phyloP scores from a whole-genome alignment of 2,329 filamentous ascomycete species.

The Apiospora koreana region DNA sequence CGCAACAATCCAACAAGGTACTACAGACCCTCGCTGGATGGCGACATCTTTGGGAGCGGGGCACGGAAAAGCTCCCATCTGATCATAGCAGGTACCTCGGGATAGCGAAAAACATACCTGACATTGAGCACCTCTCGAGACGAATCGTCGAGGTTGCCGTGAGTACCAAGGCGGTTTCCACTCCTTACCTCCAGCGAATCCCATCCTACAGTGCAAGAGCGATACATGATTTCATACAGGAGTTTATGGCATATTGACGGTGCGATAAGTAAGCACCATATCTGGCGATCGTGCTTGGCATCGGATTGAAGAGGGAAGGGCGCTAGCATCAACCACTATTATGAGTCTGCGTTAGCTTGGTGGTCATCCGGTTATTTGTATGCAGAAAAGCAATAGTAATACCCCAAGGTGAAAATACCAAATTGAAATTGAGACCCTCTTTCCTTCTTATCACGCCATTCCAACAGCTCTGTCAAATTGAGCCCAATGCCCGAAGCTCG shows the following conservation, averaged over 20 bases:
- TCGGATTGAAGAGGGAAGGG: too few species aligned
- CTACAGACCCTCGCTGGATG: neutral
- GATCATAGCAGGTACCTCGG: conserved; percentile 10
- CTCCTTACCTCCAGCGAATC: neutral
- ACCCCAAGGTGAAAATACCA: too few species aligned
- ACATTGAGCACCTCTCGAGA: conserved; percentile 14
- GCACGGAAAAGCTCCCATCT: neutral
- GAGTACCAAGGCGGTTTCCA: neutral
- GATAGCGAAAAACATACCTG: conserved; percentile 13
- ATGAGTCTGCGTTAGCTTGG: too few species aligned
- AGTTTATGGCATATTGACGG: neutral
- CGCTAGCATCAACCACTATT: too few species aligned
- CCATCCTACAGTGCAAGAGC: neutral
- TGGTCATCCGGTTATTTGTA: too few species aligned
- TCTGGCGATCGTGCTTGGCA: too few species aligned
- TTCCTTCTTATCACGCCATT: too few species aligned
- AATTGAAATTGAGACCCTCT: too few species aligned
- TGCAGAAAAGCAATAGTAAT: too few species aligned
- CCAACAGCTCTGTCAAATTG: too few species aligned
- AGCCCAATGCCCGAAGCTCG: too few species aligned
- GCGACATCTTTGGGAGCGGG: neutral
- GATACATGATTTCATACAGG: neutral
- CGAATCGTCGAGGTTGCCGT: conserved; percentile 15
- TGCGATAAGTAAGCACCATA: too few species aligned
- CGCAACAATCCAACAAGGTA: neutral